A percentile compares a stretch with the other conserved stretches of the same genome.
Conservation (phyloP, 352 stramenopile genomes). For the Phytophthora cryptogea region DNA sequence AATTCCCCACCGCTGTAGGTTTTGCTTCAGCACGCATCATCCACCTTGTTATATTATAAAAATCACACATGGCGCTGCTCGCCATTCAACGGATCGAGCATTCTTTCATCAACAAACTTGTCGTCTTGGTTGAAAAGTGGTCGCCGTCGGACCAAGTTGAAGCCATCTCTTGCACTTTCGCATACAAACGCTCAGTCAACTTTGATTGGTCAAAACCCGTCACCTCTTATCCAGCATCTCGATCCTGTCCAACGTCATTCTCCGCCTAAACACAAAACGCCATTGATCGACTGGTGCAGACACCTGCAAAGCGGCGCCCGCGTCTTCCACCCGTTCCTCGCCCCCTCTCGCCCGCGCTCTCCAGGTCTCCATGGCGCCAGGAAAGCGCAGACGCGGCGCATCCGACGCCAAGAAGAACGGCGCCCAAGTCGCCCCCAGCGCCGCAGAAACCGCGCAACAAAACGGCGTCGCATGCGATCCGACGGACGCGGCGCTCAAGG, state of each 20-base stretch:
- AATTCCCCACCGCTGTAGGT: no score
- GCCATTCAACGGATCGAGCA: no score
- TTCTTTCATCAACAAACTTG: no score
- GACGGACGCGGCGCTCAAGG: background rate
- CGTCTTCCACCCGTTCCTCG: background rate
- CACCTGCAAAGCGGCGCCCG: constrained; percentile 3
- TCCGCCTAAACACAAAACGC: background rate
- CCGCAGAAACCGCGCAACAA: constrained; percentile 1
- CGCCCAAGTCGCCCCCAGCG: constrained; percentile 1
- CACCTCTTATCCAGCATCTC: background rate
- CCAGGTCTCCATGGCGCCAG: constrained; percentile 36
- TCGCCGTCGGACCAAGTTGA: no score
- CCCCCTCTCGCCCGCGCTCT: background rate
- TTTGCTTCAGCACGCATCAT: no score
- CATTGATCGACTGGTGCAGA: constrained; percentile 10
- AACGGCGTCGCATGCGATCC: constrained; percentile 5
- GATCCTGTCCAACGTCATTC: background rate
- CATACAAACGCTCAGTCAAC: no score
- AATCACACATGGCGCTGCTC: no score
- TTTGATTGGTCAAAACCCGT: background rate
- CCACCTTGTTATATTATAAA: no score
- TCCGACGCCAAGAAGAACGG: constrained; percentile 26
- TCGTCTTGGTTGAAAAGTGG: no score
- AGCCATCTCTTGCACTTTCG: no score
- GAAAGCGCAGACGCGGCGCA: constrained; percentile 39